These are phyloP conservation scores for Xanthoconium separans DNA, from an alignment of 1,284 basidiomycete genomes.

Conservation along the genomic window DNA sequence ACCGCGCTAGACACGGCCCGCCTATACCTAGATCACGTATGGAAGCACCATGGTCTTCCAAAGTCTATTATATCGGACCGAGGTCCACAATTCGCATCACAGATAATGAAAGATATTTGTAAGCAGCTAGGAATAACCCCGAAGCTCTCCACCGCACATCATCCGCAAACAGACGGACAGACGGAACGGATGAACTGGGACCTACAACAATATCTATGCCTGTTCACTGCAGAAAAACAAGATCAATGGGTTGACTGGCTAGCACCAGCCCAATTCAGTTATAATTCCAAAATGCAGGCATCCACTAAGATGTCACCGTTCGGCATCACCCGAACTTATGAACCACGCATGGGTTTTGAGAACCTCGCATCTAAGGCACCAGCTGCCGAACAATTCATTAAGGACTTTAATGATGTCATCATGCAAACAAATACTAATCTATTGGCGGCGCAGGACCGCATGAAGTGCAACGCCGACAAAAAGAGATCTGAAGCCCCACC, in stretches of 20 bases:
- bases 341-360: too few species aligned
- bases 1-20: neutral
- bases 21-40: neutral
- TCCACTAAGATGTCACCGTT: too few species aligned
- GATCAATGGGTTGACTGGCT: neutral
- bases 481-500: accelerated
- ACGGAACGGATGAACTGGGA: too few species aligned
- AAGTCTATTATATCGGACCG: neutral
- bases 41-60: neutral
- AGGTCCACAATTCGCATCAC: neutral
- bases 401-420: neutral
- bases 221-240: neutral
- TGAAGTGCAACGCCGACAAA: too few species aligned
- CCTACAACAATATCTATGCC: too few species aligned
- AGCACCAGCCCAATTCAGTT: too few species aligned
- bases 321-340: neutral
- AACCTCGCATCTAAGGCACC: too few species aligned
- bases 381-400: too few species aligned
- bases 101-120: neutral
- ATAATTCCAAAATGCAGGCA: too few species aligned
- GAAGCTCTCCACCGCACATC: neutral
- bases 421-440: too few species aligned
- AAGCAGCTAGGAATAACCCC: neutral
- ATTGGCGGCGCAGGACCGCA: too few species aligned
- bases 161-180: too few species aligned